Base-by-base conservation (phyloP, 2,329 filamentous ascomycete species). In the Talaromyces sp. region DNA sequence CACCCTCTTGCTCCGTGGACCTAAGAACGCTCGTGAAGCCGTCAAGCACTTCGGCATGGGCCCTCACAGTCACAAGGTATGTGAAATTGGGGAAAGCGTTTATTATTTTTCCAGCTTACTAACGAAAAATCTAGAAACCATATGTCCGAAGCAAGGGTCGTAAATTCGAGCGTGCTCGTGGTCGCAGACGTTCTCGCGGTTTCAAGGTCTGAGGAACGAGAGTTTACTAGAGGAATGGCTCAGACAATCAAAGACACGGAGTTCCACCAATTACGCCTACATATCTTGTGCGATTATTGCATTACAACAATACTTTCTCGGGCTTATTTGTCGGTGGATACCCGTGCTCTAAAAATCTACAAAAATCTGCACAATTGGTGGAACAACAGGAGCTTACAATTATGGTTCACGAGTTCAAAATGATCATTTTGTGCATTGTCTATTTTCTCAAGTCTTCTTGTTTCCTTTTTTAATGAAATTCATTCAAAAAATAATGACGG, bases 21-120 rank as follows among this genome's bases (percentile, higher is more conserved):
- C 95, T 83, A 99, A 97, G 92, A 98, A 98, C 85, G 83, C 92
- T 76, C 90, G 95, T 80, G 95, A 99, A 89, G 92, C 95, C 70
- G 86, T 98, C 83, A 98, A 96, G 91, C 96, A 99, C 87, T 99
- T 99, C 81, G 95, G 96, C 80, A 91, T 99, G 76, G 96, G 95
- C 73, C 95, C 95, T 72, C 95, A 99, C 89, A 93, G 89, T 83
- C 86, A 96, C 90, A 99, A 98, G 91, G 91, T 92, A 81, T 73
- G 61, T 43, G 6, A 85, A 79, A 68, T 47, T 0, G 13, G 56
- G 34, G 15, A 43, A 43, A 27, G 17, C n/a, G 13, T 8, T 8
- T 22, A 4, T 5, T 13, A 1, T 22, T 19, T 5, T 29, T 5
- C 31, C 17, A 2, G 17, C 4, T 36, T 51, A 7, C 43, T 66